Evolutionary conservation across 1,284 basidiomycete species (phyloP), one percentile per base, ranked within the genome.

Genomic region (Moniliophthora roreri): DNA sequence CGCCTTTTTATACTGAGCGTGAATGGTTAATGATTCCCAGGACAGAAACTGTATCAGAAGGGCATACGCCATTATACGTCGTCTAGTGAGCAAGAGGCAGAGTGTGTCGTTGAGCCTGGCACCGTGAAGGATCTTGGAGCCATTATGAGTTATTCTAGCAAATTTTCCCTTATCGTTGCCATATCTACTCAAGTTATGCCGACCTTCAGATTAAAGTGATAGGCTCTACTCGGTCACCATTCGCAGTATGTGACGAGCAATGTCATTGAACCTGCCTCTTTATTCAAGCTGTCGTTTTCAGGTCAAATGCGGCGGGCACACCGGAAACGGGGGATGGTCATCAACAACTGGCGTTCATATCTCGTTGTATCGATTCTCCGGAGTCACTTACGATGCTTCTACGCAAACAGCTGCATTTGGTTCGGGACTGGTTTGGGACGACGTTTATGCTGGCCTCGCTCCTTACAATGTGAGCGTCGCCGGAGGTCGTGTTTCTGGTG

Each of bases 311-410:
- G 78, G 75, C 1, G 83, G 83, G 0, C 81, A 84, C 57, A 60
- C 76, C 0, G 58, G 68, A 4, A 82, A 82, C 56, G 73, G 70
- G 0, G 75, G 74, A 1, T 81, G 80, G 55, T 75, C 80, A 1
- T 82, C 80, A 0, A 83, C 82, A 1, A 59, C 62, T 0, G 82
- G 82, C 4, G 74, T 86, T 3, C 80, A 81, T 0, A 80, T 86
- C 50, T 65, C 77, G 1, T 78, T 86, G 80, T 65, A 58, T 20
- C 68, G 72, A 3, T 83, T 84, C 62, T 72, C 71, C 0, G 63
- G 76, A 0, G 69, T 81, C 10, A 64, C 58, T 5, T 81, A 82
- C 49, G 60, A 79, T 48, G 52, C 66, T 2, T 53, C 55, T 0
- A 57, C 70, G 0, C 67, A 72, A 51, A 78, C 72, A 0, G 80